Conservation (phyloP, 306 rosid species). For the Casuarina glauca region DNA sequence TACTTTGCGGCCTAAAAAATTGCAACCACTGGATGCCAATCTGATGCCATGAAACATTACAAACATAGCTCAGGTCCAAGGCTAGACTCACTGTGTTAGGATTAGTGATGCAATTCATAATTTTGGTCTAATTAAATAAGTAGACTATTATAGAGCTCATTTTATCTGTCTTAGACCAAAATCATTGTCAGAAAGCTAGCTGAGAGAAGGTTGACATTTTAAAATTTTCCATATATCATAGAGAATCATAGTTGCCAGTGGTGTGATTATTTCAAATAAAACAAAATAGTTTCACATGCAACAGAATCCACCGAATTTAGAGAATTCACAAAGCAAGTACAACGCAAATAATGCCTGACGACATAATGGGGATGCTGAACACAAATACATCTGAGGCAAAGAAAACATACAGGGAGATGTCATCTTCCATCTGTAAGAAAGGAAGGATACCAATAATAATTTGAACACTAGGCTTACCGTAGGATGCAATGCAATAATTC, state of each 20-base stretch:
- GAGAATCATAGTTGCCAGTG: not conserved
- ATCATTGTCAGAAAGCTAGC: slow-evolving; percentile 11
- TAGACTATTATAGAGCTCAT: not conserved
- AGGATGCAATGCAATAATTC: slow-evolving; percentile 75
- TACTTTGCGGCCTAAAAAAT: not conserved
- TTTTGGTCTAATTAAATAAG: not conserved
- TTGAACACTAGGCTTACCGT: slow-evolving; percentile 44
- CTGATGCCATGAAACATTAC: not conserved
- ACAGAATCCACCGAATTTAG: not conserved
- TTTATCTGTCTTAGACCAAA: not conserved
- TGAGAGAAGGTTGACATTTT: slow-evolving; percentile 3
- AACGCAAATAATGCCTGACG: not conserved
- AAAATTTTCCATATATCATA: not conserved
- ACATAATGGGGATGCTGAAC: not conserved
- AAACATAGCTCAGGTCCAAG: not conserved
- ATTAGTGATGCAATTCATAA: not conserved
- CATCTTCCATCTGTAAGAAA: no score
- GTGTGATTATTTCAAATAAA: not conserved
- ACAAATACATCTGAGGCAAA: not conserved
- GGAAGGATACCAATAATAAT: not conserved
- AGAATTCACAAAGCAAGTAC: slow-evolving; percentile 5
- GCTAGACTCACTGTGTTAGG: not conserved
- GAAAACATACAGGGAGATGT: not conserved
- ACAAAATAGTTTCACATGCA: slow-evolving; percentile 8
- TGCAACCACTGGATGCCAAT: not conserved